A percentile compares a stretch with the other conserved stretches of the same genome.
These are phyloP conservation scores for Herpotrichia juniperi DNA, from an alignment of 2,329 filamentous ascomycete species.

Conservation along the genomic window DNA sequence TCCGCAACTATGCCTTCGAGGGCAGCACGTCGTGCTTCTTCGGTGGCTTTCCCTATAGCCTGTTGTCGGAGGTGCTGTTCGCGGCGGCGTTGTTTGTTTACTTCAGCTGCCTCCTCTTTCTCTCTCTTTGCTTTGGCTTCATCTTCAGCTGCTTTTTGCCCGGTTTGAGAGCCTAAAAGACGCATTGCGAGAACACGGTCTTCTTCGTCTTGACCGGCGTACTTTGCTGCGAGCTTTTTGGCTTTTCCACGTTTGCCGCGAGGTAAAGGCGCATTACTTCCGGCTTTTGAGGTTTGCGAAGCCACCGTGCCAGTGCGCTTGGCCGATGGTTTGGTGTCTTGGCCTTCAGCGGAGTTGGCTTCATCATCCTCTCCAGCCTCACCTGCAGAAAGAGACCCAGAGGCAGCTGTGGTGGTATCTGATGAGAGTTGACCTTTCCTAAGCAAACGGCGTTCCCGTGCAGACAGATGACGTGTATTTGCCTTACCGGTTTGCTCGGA, in stretches of 20 bases:
- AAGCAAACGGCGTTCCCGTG: slow-evolving; percentile 44
- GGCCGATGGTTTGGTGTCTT: slow-evolving; percentile 18
- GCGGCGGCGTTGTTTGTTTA: slow-evolving; percentile 74
- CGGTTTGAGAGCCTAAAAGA: slow-evolving; percentile 79
- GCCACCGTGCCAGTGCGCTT: slow-evolving; percentile 34
- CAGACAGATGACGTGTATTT: slow-evolving; percentile 43
- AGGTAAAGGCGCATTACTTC: slow-evolving; percentile 41
- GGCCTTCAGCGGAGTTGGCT: slow-evolving; percentile 32
- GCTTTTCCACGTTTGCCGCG: slow-evolving; percentile 82
- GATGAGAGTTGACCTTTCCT: slow-evolving; percentile 41
- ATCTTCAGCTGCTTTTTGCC: slow-evolving; percentile 69
- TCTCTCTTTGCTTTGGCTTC: slow-evolving; percentile 67
- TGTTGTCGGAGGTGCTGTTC: slow-evolving; percentile 81
- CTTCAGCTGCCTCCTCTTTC: slow-evolving; percentile 74
- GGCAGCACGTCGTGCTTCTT: slow-evolving; percentile 65
- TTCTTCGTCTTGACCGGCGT: slow-evolving; percentile 93
- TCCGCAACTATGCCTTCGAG: slow-evolving; percentile 34
- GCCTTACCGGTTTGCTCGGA: slow-evolving; percentile 27
- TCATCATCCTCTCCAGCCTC: slow-evolving; percentile 27
- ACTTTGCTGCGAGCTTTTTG: slow-evolving; percentile 88
- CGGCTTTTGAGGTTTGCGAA: slow-evolving; percentile 32
- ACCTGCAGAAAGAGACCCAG: slow-evolving; percentile 17
- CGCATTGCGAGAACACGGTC: slow-evolving; percentile 83
- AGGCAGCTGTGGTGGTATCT: slow-evolving; percentile 16
- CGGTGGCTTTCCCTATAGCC: slow-evolving; percentile 75